phyloP scores from a whole-genome alignment of 1,284 basidiomycete species.

The Caloboletus inedulis region DNA sequence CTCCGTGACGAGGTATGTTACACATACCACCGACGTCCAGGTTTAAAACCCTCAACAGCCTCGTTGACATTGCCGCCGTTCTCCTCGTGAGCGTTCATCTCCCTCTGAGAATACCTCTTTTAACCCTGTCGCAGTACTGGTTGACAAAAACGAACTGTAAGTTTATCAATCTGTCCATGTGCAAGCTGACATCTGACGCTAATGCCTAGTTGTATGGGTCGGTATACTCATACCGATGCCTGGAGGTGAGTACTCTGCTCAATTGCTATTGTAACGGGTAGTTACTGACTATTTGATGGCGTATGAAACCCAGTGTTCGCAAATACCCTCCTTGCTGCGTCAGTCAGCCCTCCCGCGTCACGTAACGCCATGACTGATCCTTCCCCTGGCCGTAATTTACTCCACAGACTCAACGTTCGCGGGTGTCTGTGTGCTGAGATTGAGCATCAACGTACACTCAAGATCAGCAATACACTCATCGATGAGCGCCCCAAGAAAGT shows the following conservation, averaged over 20 bases:
- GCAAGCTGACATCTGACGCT: background rate
- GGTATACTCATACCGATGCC: constrained; percentile 18
- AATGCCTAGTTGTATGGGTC: constrained; percentile 17
- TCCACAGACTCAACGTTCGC: constrained; percentile 16
- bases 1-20: constrained; percentile 16
- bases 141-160: constrained; percentile 14
- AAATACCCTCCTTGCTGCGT: constrained; percentile 21
- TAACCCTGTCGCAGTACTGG: constrained; percentile 18
- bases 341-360: background rate
- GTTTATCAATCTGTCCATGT: background rate
- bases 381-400: background rate
- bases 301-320: constrained; percentile 17
- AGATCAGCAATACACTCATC: constrained; percentile 9
- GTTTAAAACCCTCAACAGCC: background rate
- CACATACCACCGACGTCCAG: background rate
- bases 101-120: background rate
- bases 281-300: background rate
- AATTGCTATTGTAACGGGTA: background rate
- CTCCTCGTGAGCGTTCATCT: constrained; percentile 13
- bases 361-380: background rate
- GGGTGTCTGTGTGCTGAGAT: constrained; percentile 14
- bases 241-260: constrained; percentile 11
- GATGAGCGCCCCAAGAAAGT: constrained; percentile 9
- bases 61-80: constrained; percentile 7
- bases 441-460: constrained; percentile 11